Base-by-base conservation (phyloP, 495 filamentous ascomycete genomes). In the Schizothecium vesticola region DNA sequence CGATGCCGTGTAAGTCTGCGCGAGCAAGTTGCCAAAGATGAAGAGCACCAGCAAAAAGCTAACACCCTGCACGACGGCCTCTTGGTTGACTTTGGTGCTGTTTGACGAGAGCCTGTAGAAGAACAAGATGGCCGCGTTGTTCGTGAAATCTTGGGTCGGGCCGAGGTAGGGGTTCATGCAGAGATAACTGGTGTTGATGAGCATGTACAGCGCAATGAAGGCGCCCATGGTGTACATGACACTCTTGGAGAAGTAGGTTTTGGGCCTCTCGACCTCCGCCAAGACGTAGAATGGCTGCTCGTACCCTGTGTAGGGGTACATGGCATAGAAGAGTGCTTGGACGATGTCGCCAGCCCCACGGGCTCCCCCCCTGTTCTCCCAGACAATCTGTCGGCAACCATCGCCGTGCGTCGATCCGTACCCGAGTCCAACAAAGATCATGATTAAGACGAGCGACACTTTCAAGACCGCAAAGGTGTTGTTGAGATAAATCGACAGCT, bases 231-330 rank as follows among this genome's bases (percentile, higher is more conserved):
- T 25, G n/a, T 1, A 21, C 16, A 33, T 61, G 7, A 33, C 36
- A n/a, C 22, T 9, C 43, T 56, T 59, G 3, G 67, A 56, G 26
- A 69, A 61, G 24, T 4, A 21, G 36, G 11, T 56, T 24, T 56
- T 28, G 4, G 67, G 67, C 22, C 60, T 19, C 9, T 21, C 16
- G 13, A 69, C 62, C 21, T 69, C 67, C 23, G 67, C 61, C 3
- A 70, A 56, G 16, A 70, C 68, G 55, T 70, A 67, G 21, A 67
- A 70, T 7, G 68, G 68, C 64, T 70, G 64, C 51, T 70, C 68
- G n/a, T 63, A 70, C 3, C 68, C 68, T 0, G 59, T 60, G 68
- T 70, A 70, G 1, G 68, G 59, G 57, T 70, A 70, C 60, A 61
- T 64, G 23, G 68, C 64, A 11, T 43, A 67, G 68, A 70, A 63